Percentiles rank a stretch among this genome's conserved stretches.
These are phyloP conservation scores for Cyclotella distinguenda DNA, from an alignment of 108 stramenopile species.

Conservation along the genomic window DNA sequence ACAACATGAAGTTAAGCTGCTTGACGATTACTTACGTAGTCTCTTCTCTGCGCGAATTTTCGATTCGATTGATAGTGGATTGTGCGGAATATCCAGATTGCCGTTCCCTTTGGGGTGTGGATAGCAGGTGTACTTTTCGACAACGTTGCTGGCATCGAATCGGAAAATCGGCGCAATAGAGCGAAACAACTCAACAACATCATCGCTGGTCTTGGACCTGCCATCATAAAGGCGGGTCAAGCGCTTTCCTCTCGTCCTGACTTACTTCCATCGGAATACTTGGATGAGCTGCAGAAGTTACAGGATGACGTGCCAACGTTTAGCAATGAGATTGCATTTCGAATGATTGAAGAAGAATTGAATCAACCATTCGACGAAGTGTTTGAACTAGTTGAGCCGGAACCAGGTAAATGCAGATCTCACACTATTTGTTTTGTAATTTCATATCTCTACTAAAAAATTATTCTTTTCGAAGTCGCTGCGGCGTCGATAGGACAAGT, in stretches of 20 bases:
- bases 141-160: slow-evolving; percentile 52
- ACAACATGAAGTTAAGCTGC: too few species aligned
- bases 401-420: slow-evolving; percentile 77
- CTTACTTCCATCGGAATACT: slow-evolving; percentile 89
- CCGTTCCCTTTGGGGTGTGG: slow-evolving; percentile 88
- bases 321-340: slow-evolving; percentile 80
- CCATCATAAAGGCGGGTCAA: slow-evolving; percentile 95
- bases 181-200: slow-evolving; percentile 82
- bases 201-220: slow-evolving; percentile 86
- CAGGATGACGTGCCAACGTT: slow-evolving; percentile 95
- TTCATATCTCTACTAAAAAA: not conserved
- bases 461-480: slow-evolving; percentile 23
- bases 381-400: slow-evolving; percentile 85
- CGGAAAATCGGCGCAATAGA: slow-evolving; percentile 46
- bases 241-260: slow-evolving; percentile 90
- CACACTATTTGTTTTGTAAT: slow-evolving; percentile 15
- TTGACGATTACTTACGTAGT: too few species aligned
- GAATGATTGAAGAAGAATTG: slow-evolving; percentile 82
- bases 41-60: too few species aligned
- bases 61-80: too few species aligned
- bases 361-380: slow-evolving; percentile 73
- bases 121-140: slow-evolving; percentile 72
- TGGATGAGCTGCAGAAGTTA: slow-evolving; percentile 93
- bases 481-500: slow-evolving; percentile 85
- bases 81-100: slow-evolving; percentile 91